Evolutionary conservation across 1,139 yeast species (phyloP), one percentile per base, ranked within the genome.

Genomic region (Geotrichum fermentans): DNA sequence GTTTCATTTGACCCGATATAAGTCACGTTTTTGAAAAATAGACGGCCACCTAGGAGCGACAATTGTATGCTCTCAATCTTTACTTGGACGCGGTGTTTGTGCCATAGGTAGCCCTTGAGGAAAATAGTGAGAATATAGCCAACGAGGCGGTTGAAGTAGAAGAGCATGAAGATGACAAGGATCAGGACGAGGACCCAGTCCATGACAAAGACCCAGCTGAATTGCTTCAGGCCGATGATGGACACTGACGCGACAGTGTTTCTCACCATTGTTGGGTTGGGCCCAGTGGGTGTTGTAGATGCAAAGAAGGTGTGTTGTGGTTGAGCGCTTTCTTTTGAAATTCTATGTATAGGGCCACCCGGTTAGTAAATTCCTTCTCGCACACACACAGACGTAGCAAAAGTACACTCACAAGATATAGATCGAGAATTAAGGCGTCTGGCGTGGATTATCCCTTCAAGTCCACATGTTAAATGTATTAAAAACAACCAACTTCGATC

Each of bases 171-270:
- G 2, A 86, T 63, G 0, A 82, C 73, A 17, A 86, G 71, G 20
- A 83, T 68, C 38, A 85, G 73, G 1, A 84, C 75, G 53, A 89
- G 69, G 40, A 84, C 69, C 95, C 96, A 88, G 63, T 87, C 89
- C 30, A 80, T 82, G 53, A 89, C 70, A 64, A 89, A 90, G 26
- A 86, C 85, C 95, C 95, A 86, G 60, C 82, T 76, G 58, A 83
- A 80, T 55, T 74, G 74, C 53, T 55, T 56, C 49, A 55, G 52
- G 47, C 62, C 64, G 36, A 60, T 38, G 14, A 47, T 16, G 29
- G 43, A 26, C 11, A 40, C 35, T 13, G 42, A 39, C n/a, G 42
- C 13, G 16, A 39, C 24, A 18, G 14, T 39, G 22, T 7, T 21
- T 17, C 13, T n/a, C 8, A 13, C 28, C 40, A 36, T 36, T 20